Base-by-base conservation (phyloP, 2,329 filamentous ascomycete genomes). In the Ophiostoma ulmi region DNA sequence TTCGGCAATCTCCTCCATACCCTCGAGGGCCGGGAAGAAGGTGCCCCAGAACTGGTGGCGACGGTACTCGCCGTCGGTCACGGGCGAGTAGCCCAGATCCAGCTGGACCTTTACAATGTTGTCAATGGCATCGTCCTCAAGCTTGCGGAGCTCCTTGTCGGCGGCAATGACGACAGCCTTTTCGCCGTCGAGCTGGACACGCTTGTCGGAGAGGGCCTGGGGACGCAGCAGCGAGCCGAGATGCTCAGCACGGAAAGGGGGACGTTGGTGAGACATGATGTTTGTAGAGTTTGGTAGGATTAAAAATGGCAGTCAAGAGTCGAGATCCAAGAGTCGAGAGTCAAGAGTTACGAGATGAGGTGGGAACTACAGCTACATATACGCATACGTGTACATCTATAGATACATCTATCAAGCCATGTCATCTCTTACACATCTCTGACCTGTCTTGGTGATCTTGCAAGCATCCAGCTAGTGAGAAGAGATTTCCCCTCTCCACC, bases 201-300 rank as follows among this genome's bases (percentile, higher is more conserved):
- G 76, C 73, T 76, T 77, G 61, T 87, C 82, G 48, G 90, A 81
- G 70, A 92, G 83, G 70, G 85, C 81, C 72, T 89, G 80, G 7
- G 90, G 90, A n/a, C 91, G 88, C 63, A 92, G 85, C 41, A 93
- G 83, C 17, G 90, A 92, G 75, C 90, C 91, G 75, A 92, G 83
- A 76, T 93, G 90, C 83, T 93, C 91, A 68, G 91, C 91, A 76
- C 90, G 85, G 83, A 91, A 92, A 41, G 90, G 90, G 26, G 81
- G 81, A 48, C 75, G 73, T 58, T 76, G 75, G 66, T 74, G 73
- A 36, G 73, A 44, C 72, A 74, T 74, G 36, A 13, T 64, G 17
- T 1, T 72, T 22, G 35, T 39, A 22, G 22, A 3, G 31, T 31
- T 20, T 4, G 7, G 11, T 5, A 38, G 44, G 5, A 20, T 48